Conservation (phyloP, 495 filamentous ascomycete genomes). For the Halenospora varia region DNA sequence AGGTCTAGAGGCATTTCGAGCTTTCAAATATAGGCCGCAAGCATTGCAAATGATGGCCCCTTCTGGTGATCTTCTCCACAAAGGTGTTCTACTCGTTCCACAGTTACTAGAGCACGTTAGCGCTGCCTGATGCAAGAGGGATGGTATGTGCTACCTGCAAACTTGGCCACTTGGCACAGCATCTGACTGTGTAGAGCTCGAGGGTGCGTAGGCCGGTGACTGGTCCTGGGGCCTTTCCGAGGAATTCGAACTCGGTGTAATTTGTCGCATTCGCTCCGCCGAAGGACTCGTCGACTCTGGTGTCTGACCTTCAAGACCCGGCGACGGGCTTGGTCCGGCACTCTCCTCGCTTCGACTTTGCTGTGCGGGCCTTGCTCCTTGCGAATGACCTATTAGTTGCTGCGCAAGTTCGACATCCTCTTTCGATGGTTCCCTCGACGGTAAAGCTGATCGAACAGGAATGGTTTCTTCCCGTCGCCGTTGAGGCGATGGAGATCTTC, state of each 20-base stretch:
- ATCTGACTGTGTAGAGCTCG: constrained; percentile 1
- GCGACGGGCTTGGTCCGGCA: constrained; percentile 8
- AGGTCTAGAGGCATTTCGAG: constrained; percentile 83
- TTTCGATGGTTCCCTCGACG: constrained; percentile 19
- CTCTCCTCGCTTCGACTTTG: constrained; percentile 1
- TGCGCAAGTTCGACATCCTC: constrained; percentile 21
- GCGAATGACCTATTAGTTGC: constrained; percentile 17
- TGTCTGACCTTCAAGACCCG: constrained; percentile 6
- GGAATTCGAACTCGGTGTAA: constrained; percentile 7
- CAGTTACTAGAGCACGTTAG: constrained; percentile 67
- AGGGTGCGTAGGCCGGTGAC: constrained; percentile 6
- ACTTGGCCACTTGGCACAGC: constrained; percentile 38
- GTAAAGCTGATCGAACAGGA: constrained; percentile 11
- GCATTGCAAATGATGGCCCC: constrained; percentile 97
- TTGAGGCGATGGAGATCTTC: constrained; percentile 15
- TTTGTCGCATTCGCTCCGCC: constrained; percentile 6
- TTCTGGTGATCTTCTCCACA: constrained; percentile 91
- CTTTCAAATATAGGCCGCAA: constrained; percentile 92
- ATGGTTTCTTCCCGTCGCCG: constrained; percentile 15
- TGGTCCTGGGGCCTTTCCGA: constrained; percentile 13
- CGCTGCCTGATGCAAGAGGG: neutral
- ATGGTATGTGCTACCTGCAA: constrained; percentile 42
- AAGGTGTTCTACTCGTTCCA: constrained; percentile 83
- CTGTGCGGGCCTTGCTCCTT: neutral
- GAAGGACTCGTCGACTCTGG: constrained; percentile 14